phyloP scores from a whole-genome alignment of 1,284 basidiomycete species.

The Rhizoctonia solani region DNA sequence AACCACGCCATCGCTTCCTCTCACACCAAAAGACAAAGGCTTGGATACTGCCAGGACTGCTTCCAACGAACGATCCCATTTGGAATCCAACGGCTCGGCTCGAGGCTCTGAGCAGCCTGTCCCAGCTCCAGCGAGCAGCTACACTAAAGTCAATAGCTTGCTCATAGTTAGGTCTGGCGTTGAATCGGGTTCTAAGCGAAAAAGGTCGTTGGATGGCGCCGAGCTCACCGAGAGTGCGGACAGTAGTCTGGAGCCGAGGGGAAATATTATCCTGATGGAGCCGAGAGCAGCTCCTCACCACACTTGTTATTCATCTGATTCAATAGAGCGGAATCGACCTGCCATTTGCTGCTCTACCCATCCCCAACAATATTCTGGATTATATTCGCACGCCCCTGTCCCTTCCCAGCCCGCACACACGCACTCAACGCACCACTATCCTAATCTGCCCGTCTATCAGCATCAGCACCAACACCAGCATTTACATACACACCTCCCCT shows the following conservation, averaged over 20 bases:
- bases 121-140: neutral
- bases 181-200: neutral
- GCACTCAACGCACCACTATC: constrained; percentile 7
- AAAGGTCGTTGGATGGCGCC: constrained; percentile 1
- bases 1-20: neutral
- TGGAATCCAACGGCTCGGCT: too few relatives aligned
- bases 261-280: neutral
- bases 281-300: neutral
- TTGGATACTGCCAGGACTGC: too few relatives aligned
- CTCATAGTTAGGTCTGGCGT: too few relatives aligned
- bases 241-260: neutral
- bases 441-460: constrained; percentile 1
- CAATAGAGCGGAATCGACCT: neutral
- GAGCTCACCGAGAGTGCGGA: neutral
- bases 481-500: constrained; percentile 5
- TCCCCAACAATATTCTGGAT: neutral
- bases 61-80: neutral
- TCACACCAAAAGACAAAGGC: neutral
- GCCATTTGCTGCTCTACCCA: neutral
- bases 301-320: neutral
- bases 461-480: constrained; percentile 29
- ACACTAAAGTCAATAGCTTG: too few relatives aligned
- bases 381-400: neutral
- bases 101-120: too few relatives aligned
- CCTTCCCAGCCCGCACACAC: neutral